Evolutionary conservation across 208 protist species (phyloP).

Genomic region (Leishmania tropica): DNA sequence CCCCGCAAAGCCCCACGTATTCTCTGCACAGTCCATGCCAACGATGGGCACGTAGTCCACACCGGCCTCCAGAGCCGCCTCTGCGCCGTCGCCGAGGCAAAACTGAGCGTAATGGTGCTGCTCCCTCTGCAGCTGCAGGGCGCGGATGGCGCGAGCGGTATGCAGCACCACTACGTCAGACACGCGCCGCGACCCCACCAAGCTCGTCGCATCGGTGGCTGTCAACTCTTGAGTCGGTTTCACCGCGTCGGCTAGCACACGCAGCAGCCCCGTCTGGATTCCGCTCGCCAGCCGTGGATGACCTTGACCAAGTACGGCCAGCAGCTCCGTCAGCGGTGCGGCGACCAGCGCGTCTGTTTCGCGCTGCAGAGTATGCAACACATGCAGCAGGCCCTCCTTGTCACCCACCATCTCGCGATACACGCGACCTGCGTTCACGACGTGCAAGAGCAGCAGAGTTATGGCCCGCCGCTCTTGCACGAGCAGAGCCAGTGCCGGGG

Average conservation of each 20-base stretch:
- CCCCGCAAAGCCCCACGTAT: not conserved
- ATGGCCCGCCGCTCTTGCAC: constrained; percentile 55
- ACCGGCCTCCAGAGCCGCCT: not conserved
- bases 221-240: not conserved
- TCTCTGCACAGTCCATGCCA: constrained; percentile 23
- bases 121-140: constrained; percentile 69
- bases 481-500: not conserved
- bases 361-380: constrained; percentile 49
- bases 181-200: not conserved
- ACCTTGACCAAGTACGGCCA: constrained; percentile 70
- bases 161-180: constrained; percentile 48
- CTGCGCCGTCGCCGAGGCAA: not conserved
- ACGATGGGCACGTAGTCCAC: constrained; percentile 39
- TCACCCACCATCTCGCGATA: constrained; percentile 91
- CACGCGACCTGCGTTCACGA: constrained; percentile 83
- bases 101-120: constrained; percentile 46
- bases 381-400: constrained; percentile 51
- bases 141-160: constrained; percentile 56
- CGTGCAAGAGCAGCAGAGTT: constrained; percentile 71
- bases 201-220: not conserved
- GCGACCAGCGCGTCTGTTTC: constrained; percentile 56
- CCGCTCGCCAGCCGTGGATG: constrained; percentile 45
- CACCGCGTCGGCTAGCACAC: constrained; percentile 37
- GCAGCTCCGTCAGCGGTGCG: constrained; percentile 59
- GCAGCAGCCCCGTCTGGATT: constrained; percentile 67